phyloP scores from a whole-genome alignment of 768 basidiomycete species.

The Coprinopsis strossmayeri region DNA sequence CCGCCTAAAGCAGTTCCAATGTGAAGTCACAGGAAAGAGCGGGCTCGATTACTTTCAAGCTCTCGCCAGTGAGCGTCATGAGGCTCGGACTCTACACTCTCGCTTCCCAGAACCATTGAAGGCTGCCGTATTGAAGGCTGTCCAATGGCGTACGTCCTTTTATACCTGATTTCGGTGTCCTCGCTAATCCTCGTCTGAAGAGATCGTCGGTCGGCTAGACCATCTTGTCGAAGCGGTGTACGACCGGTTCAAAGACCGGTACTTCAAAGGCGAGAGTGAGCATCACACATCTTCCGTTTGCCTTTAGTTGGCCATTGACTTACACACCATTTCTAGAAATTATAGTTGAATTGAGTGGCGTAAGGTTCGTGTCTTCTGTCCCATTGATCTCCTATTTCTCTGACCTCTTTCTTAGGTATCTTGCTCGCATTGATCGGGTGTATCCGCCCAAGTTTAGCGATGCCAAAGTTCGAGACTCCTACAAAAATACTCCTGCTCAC shows the following conservation, averaged over 20 bases:
- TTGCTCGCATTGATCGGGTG: slow-evolving; percentile 74
- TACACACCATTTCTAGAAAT: slow-evolving; percentile 51
- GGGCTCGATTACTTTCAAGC: slow-evolving; percentile 94
- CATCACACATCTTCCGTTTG: slow-evolving; percentile 8
- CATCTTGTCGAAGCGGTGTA: slow-evolving; percentile 92
- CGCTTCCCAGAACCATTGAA: slow-evolving; percentile 93
- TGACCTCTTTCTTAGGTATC: slow-evolving; percentile 50
- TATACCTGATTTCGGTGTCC: slow-evolving; percentile 13
- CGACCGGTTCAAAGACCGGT: slow-evolving; percentile 95
- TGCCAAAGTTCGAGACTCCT: slow-evolving; percentile 40
- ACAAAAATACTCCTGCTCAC: slow-evolving; percentile 35
- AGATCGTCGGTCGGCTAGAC: slow-evolving; percentile 95
- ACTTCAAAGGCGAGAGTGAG: slow-evolving; percentile 83
- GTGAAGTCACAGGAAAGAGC: slow-evolving; percentile 94
- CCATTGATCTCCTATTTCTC: slow-evolving; percentile 4
- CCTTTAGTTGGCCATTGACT: slow-evolving; percentile 10
- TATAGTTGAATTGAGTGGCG: slow-evolving; percentile 79
- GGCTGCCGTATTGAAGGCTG: slow-evolving; percentile 81
- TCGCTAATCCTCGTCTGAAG: slow-evolving; percentile 33
- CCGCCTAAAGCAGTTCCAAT: slow-evolving; percentile 89
- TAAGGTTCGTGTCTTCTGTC: slow-evolving; percentile 49
- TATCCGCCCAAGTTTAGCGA: slow-evolving; percentile 58
- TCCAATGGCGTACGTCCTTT: slow-evolving; percentile 88
- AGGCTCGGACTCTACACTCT: slow-evolving; percentile 83
- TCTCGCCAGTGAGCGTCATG: slow-evolving; percentile 83